Evolutionary conservation across 164 flowering plant genomes (phyloP).

Genomic region (Cinnamomum micranthum): DNA sequence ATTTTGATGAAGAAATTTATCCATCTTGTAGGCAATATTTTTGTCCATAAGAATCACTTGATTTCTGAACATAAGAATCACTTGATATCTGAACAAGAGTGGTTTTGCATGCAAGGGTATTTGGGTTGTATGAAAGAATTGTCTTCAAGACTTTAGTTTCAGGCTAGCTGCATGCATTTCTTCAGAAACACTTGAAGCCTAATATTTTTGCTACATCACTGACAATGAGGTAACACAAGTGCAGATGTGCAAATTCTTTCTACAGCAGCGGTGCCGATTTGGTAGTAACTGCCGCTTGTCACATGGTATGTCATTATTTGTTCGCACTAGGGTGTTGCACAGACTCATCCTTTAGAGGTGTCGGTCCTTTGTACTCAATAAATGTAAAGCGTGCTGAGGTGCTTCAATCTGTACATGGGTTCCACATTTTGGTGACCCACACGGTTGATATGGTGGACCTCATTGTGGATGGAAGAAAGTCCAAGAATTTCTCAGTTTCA

Average conservation of each 20-base stretch:
- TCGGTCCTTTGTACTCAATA: neutral
- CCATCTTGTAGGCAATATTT: too few relatives aligned
- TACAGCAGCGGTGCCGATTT: conserved; percentile 95
- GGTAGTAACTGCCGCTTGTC: conserved; percentile 91
- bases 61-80: too few relatives aligned
- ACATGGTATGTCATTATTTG: conserved; percentile 76
- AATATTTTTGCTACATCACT: conserved; percentile 33
- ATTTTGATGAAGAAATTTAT: too few relatives aligned
- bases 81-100: too few relatives aligned
- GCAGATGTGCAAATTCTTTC: conserved; percentile 99
- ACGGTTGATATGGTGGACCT: neutral
- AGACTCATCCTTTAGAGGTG: conserved; percentile 4
- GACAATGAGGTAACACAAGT: conserved; percentile 50
- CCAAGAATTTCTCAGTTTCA: too few relatives aligned
- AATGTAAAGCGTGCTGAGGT: neutral
- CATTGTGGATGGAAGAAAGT: neutral
- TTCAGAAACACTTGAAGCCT: conserved; percentile 10
- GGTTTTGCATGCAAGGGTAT: too few relatives aligned
- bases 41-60: too few relatives aligned
- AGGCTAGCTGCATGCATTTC: neutral
- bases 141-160: neutral
- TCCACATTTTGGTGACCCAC: neutral
- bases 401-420: neutral
- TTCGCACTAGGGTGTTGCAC: conserved; percentile 7
- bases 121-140: too few relatives aligned